phyloP scores from a whole-genome alignment of 768 basidiomycete species.

The Asterophora lycoperdoides region DNA sequence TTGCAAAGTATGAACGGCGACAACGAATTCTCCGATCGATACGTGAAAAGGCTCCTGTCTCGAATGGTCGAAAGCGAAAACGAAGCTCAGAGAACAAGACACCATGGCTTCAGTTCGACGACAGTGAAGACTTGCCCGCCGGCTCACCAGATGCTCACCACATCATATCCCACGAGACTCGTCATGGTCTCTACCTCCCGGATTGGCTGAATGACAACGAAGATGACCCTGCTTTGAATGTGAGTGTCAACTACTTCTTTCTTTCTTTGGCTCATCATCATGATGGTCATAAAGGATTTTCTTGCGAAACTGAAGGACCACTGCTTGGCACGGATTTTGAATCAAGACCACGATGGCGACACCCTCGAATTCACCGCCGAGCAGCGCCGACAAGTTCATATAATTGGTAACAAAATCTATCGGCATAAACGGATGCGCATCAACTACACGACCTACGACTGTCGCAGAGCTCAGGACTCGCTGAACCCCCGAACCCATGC shows the following conservation, averaged over 20 bases:
- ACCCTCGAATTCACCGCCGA: background rate
- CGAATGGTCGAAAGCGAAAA: too few species aligned
- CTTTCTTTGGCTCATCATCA: too few species aligned
- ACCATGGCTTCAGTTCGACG: background rate
- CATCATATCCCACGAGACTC: background rate
- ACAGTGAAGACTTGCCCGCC: background rate
- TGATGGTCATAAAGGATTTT: too few species aligned
- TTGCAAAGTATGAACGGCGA: too few species aligned
- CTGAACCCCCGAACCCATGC: slow-evolving; percentile 13
- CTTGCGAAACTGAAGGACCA: slow-evolving; percentile 3
- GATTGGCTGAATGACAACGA: background rate
- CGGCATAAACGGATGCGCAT: slow-evolving; percentile 17
- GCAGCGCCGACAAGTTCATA: background rate
- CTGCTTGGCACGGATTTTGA: background rate
- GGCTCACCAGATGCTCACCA: background rate
- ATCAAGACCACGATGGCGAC: background rate
- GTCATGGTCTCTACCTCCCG: background rate
- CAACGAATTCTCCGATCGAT: too few species aligned
- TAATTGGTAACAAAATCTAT: slow-evolving; percentile 18
- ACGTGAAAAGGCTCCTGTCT: too few species aligned
- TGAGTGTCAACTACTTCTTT: too few species aligned
- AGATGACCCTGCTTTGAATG: background rate
- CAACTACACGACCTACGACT: too few species aligned
- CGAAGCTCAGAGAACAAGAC: too few species aligned
- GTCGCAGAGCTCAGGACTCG: slow-evolving; percentile 26